Evolutionary conservation across 2,329 filamentous ascomycete genomes (phyloP), one percentile per base, ranked within the genome.

Genomic region (Phyllosticta citribraziliensis): DNA sequence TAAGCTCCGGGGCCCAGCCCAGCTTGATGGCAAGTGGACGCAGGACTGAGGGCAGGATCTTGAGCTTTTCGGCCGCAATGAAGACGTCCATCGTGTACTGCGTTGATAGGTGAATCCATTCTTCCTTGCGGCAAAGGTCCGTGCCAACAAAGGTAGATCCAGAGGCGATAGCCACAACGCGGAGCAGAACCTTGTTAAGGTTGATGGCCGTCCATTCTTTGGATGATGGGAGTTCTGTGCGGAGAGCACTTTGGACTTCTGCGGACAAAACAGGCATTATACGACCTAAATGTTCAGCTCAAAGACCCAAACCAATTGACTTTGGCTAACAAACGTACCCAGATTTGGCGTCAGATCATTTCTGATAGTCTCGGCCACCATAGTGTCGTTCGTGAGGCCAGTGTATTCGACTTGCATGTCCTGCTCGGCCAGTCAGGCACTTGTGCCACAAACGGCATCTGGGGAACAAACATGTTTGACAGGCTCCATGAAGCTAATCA

Each of bases 31-130:
- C 11, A 5, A 40, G 14, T 17, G 72, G 71, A 20, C 72, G 71
- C 5, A 75, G 61, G 50, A 72, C 68, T 0, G 64, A 61, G 12
- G 76, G 75, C 35, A 72, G 65, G 25, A 70, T 67, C 47, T 73
- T 72, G 4, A 77, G 67, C 4, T 71, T 60, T 22, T 70, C 55
- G 25, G 72, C 63, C 5, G 69, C 73, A 1, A 69, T 64, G 30
- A 74, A 73, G 0, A 73, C 63, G 24, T 75, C 71, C 35, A 71
- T 66, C 0, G 73, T 71, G 65, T 76, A 76, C 30, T 67, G 62
- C 11, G 68, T 70, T 22, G 70, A 66, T 1, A 70, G 67, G 0
- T 68, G 60, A 14, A 77, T 65, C 76, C 76, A 79, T 57, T 72
- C 66, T 60, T 72, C 66, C 60, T 78, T 74, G 22, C 69, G 69